These are phyloP conservation scores for Exophiala oligosperma DNA, from an alignment of 2,329 filamentous ascomycete species.

Conservation along the genomic window DNA sequence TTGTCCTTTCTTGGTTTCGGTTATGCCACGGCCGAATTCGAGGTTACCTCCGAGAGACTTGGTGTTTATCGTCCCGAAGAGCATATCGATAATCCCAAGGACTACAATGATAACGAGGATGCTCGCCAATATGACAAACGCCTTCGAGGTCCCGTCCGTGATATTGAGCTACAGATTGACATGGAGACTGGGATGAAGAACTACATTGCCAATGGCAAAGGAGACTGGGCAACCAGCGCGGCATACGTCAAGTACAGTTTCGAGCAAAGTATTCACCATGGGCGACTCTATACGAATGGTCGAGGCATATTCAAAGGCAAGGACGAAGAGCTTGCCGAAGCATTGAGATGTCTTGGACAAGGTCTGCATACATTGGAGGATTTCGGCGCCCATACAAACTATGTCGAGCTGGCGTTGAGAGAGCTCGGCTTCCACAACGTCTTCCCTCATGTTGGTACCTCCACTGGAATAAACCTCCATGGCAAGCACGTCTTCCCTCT, in stretches of 20 bases:
- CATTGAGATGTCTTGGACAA: conserved; percentile 73
- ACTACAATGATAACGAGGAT: conserved; percentile 83
- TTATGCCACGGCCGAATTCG: conserved; percentile 83
- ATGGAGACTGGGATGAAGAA: conserved; percentile 93
- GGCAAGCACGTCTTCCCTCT: conserved; percentile 71
- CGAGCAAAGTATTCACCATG: conserved; percentile 72
- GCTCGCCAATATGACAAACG: conserved; percentile 79
- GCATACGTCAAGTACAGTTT: conserved; percentile 80
- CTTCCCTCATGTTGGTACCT: conserved; percentile 71
- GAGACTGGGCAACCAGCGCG: conserved; percentile 84
- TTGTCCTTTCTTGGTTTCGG: conserved; percentile 79
- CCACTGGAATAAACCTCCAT: conserved; percentile 64
- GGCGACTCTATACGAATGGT: conserved; percentile 71
- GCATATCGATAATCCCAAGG: conserved; percentile 68
- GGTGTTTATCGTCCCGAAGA: conserved; percentile 77
- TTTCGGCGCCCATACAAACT: conserved; percentile 77
- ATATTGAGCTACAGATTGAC: conserved; percentile 72
- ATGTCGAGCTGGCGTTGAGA: conserved; percentile 73
- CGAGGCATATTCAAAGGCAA: conserved; percentile 59
- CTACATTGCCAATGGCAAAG: conserved; percentile 90
- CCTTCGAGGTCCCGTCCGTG: conserved; percentile 75
- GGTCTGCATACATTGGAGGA: conserved; percentile 79
- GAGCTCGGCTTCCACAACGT: conserved; percentile 70
- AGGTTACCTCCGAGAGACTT: conserved; percentile 76
- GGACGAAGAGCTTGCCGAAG: conserved; percentile 78